Evolutionary conservation across 768 basidiomycete genomes (phyloP).

Genomic region (Psilocybe azurescens): DNA sequence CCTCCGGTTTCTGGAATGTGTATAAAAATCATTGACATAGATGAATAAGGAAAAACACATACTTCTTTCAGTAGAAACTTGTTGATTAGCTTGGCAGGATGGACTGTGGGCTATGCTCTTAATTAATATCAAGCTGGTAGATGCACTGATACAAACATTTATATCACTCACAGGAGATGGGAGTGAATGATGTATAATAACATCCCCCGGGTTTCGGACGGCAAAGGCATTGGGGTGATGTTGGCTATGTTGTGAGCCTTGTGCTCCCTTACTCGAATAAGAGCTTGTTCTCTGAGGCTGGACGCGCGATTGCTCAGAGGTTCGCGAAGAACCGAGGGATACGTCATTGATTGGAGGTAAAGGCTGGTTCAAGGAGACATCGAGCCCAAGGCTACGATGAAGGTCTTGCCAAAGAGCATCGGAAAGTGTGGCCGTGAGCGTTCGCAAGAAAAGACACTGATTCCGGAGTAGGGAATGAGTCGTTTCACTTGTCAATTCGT

Average conservation of each 20-base stretch:
- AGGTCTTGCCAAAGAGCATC: conserved; percentile 7
- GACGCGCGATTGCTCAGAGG: not conserved
- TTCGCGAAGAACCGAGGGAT: not conserved
- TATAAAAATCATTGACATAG: not conserved
- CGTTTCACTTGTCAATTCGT: not conserved
- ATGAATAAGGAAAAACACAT: not conserved
- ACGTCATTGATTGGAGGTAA: not conserved
- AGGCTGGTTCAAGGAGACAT: not conserved
- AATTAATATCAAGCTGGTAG: not conserved
- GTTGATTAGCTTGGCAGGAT: not conserved
- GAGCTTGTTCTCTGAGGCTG: not conserved
- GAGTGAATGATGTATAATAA: not conserved
- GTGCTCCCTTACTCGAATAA: not conserved
- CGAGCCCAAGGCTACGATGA: not conserved
- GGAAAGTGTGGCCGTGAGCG: conserved; percentile 7
- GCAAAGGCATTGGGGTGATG: not conserved
- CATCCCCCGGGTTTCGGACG: not conserved
- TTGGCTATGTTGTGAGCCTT: not conserved
- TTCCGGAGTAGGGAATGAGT: not conserved
- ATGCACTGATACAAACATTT: not conserved
- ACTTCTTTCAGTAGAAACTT: conserved; percentile 1
- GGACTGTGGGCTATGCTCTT: not conserved
- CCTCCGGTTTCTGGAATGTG: not conserved
- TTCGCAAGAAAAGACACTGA: conserved; percentile 18
- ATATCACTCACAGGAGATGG: not conserved